These are phyloP conservation scores for Populus trichocarpa DNA, from an alignment of 441 rosid genomes.

Conservation along the genomic window DNA sequence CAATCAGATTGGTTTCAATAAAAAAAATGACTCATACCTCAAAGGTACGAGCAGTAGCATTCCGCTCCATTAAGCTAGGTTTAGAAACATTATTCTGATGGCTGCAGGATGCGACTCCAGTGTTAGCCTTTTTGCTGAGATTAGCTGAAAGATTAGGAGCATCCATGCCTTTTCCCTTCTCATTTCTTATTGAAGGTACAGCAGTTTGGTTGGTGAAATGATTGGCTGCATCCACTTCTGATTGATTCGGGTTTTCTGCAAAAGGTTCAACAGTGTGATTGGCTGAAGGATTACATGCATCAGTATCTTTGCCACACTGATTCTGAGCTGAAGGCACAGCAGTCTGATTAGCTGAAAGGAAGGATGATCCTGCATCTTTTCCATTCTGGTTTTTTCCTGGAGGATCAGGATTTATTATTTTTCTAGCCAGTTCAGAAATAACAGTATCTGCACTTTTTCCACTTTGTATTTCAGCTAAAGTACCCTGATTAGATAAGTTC, in stretches of 20 bases:
- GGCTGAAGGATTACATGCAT: slow-evolving; percentile 7
- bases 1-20: neutral
- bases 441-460: slow-evolving; percentile 12
- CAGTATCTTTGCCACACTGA: neutral
- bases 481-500: slow-evolving; percentile 9
- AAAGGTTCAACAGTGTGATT: neutral
- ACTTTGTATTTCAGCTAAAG: neutral
- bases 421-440: slow-evolving; percentile 4
- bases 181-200: neutral
- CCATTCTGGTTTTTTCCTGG: slow-evolving; percentile 1
- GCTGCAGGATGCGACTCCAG: slow-evolving; percentile 14
- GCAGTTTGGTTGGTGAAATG: neutral
- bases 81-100: slow-evolving; percentile 25
- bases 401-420: slow-evolving; percentile 16
- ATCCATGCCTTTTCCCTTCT: neutral
- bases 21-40: slow-evolving; percentile 35
- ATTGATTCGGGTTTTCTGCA: neutral
- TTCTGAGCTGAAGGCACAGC: slow-evolving; percentile 10
- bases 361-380: slow-evolving; percentile 6
- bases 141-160: neutral
- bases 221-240: neutral
- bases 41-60: slow-evolving; percentile 37
- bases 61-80: slow-evolving; percentile 47
- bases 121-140: slow-evolving; percentile 16
- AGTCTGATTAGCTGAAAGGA: neutral